Evolutionary conservation across 169 alveolate genomes (phyloP).

Genomic region (Eimeria nieschulzi): DNA sequence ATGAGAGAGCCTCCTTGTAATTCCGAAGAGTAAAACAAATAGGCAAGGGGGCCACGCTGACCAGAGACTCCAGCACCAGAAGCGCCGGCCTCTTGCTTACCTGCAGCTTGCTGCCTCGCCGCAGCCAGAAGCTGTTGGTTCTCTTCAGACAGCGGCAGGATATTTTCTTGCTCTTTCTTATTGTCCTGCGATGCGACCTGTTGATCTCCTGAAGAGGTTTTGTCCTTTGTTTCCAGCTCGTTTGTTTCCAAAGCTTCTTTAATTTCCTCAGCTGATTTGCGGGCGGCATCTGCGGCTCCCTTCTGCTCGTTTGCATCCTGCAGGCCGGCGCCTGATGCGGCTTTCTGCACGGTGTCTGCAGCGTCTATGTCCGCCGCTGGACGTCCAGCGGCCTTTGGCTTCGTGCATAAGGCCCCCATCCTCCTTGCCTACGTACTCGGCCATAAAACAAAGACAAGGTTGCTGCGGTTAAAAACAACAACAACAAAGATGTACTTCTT

Average conservation of each 20-base stretch:
- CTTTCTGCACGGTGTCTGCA: too few relatives aligned
- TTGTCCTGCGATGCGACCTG: not conserved
- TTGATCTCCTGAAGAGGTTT: not conserved
- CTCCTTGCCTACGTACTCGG: not conserved
- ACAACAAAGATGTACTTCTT: too few relatives aligned
- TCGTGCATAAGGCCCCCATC: not conserved
- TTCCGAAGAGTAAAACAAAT: slow-evolving; percentile 11
- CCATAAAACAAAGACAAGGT: too few relatives aligned
- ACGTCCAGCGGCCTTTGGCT: not conserved
- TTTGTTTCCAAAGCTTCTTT: not conserved
- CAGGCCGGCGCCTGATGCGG: too few relatives aligned
- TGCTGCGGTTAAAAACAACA: too few relatives aligned
- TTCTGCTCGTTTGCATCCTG: too few relatives aligned
- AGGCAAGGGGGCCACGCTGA: not conserved
- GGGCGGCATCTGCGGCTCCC: not conserved
- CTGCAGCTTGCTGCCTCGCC: slow-evolving; percentile 22
- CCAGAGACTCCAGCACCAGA: not conserved
- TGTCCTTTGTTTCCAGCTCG: not conserved
- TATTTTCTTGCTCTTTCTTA: not conserved
- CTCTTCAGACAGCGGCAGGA: not conserved
- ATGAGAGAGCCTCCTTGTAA: slow-evolving; percentile 32
- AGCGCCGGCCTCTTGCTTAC: not conserved
- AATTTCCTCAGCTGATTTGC: not conserved
- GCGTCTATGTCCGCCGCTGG: not conserved
- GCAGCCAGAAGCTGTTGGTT: slow-evolving; percentile 23